Evolutionary conservation across 2,329 filamentous ascomycete species (phyloP), one percentile per base, ranked within the genome.

Genomic region (Aspergillus sp.): DNA sequence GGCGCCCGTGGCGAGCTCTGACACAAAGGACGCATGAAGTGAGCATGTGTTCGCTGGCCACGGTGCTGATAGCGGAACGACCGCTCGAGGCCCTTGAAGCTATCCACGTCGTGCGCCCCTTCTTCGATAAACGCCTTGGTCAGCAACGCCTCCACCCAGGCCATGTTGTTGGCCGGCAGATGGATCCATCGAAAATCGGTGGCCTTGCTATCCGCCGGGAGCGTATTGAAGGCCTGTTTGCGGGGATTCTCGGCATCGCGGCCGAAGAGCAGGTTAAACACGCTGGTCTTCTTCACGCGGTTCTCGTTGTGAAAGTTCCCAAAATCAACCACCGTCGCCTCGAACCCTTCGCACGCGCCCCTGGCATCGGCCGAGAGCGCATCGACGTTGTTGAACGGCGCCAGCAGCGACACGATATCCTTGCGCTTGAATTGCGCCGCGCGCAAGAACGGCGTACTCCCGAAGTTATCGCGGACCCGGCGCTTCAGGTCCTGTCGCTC

Each of bases 71-170:
- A 85, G 49, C 82, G 82, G 62, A 88, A 87, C 3, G 83, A 85
- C 61, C 82, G 81, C 65, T 86, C 85, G 2, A 89, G 69, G 0
- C 84, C 83, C 65, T 87, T 88, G 73, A 87, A 88, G 1, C 83
- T 82, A 66, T 87, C 84, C 1, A 87, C 81, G 67, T 88, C 86
- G n/a, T 80, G 80, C 16, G 82, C 81, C 0, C 85, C 85, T 42
- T 85, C 83, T 69, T 89, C 86, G 36, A 88, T 84, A 64, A 88
- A 88, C 7, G 81, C 81, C 63, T 88, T 88, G 1, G 85, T 84
- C n/a, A 88, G 73, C 1, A 89, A 74, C 0, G 85, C 81, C 71
- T 88, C 85, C 4, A 85, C 82, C 86, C 86, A 89, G 1, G 82
- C 81, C 72, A 75, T 73, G 24, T 84, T 83, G 63, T 84, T 84